Evolutionary conservation across 192 early-diverging fungal species (phyloP).

Genomic region (Coemansia umbellata): DNA sequence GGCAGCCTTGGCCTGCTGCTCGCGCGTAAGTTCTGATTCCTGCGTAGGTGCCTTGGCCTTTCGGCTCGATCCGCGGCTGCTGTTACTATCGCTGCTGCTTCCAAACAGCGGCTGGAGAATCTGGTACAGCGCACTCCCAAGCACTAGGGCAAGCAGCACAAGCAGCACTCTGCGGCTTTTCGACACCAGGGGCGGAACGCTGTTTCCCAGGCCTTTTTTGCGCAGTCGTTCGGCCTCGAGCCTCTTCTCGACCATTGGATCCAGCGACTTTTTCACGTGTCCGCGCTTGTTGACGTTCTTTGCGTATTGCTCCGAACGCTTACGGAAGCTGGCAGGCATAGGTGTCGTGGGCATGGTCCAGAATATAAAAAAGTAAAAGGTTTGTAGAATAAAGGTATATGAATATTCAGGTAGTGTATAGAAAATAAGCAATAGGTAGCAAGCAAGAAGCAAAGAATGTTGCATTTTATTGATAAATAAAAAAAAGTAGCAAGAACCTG

Average conservation of each 20-base stretch:
- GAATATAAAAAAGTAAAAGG: background rate
- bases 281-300: constrained; percentile 43
- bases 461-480: no score
- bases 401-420: no score
- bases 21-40: constrained; percentile 17
- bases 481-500: no score
- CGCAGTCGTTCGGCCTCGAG: constrained; percentile 29
- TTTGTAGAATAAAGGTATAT: background rate
- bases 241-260: constrained; percentile 25
- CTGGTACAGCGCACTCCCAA: constrained; percentile 50
- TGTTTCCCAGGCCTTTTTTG: constrained; percentile 26
- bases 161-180: constrained; percentile 17
- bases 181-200: constrained; percentile 6
- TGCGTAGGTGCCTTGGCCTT: constrained; percentile 6
- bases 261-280: constrained; percentile 31
- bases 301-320: constrained; percentile 35
- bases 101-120: constrained; percentile 30
- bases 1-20: constrained; percentile 43
- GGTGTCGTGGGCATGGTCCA: constrained; percentile 24
- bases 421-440: no score
- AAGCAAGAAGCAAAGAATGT: no score
- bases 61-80: background rate
- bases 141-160: constrained; percentile 19
- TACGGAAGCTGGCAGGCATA: constrained; percentile 41
- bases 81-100: constrained; percentile 2